Evolutionary conservation across 345 rosid genomes (phyloP), one percentile per base, ranked within the genome.

Genomic region (Dimocarpus longan): DNA sequence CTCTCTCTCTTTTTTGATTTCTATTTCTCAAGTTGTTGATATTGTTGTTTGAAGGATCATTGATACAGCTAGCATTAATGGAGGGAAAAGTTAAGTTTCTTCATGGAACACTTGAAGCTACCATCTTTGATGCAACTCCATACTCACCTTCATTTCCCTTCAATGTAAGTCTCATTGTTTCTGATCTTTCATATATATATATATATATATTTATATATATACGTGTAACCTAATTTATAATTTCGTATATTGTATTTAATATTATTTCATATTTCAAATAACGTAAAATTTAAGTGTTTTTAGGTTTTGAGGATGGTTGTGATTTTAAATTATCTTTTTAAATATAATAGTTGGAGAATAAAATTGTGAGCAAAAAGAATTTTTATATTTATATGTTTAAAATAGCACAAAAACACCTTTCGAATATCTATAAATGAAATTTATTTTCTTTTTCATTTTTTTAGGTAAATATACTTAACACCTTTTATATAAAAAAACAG

Each of bases 71-170:
- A 32, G 37, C 37, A 71, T 22, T 63, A 65, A 87, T 85, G 93
- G 91, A 84, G 66, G 79, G 77, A 32, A 84, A 82, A 57, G 80
- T 67, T 43, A 87, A 82, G 73, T 89, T 86, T 71, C 90, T 95
- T 71, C 98, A 95, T 80, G 98, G 98, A 79, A 95, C 98, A 78
- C 89, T 95, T 63, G 98, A 95, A 87, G 90, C 82, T 63, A 88
- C 94, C 70, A 89, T 95, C 64, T 93, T 95, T 74, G 87, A 92
- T 75, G 95, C 98, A 54, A 93, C 98, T 43, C 89, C 93, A 48
- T 87, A 77, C 76, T 68, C 72, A n/a, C 88, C 94, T 32, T 56
- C 89, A 68, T 91, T 89, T 87, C 93, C 95, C 70, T 83, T 89
- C 87, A 88, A 80, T 84, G 98, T 89, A 87, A 88, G 93, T 81